Conservation (phyloP, 2,329 filamentous ascomycete species). For the Colletotrichum endophyticum region DNA sequence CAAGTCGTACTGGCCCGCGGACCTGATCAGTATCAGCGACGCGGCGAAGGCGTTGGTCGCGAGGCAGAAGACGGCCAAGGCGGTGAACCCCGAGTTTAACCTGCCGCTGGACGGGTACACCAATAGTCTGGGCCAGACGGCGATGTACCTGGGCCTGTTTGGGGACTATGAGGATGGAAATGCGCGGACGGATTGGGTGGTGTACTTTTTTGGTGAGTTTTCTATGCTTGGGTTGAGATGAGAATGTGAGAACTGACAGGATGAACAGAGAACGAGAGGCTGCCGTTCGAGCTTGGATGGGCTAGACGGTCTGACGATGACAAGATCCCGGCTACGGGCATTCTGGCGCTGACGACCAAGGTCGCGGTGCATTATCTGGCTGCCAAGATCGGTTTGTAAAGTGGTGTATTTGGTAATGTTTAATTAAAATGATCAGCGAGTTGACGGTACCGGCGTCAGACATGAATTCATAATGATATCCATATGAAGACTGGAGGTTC, state of each 20-base stretch:
- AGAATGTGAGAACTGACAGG: background rate
- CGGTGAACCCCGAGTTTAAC: constrained; percentile 27
- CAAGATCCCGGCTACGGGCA: background rate
- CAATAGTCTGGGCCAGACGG: constrained; percentile 20
- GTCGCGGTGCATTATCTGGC: background rate
- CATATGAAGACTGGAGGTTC: background rate
- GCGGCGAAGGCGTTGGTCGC: constrained; percentile 31
- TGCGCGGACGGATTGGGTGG: constrained; percentile 19
- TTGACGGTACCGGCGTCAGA: background rate
- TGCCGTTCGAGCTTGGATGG: background rate
- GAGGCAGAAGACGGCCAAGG: constrained; percentile 18
- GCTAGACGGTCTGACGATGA: constrained; percentile 1
- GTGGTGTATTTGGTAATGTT: background rate
- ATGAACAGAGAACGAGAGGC: background rate
- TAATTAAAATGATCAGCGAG: background rate
- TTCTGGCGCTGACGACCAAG: background rate
- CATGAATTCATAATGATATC: background rate
- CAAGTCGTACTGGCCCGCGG: background rate
- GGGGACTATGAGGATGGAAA: constrained; percentile 20
- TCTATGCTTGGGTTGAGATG: background rate
- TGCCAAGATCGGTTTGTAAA: background rate
- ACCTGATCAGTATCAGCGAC: background rate
- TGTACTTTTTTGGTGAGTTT: constrained; percentile 15
- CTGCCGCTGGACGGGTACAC: background rate
- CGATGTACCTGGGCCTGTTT: constrained; percentile 21